Percentiles rank a stretch among this genome's conserved stretches.
Evolutionary conservation across 202 grass and related monocot genomes (phyloP).

Genomic region (Schoenoplectus triqueter): DNA sequence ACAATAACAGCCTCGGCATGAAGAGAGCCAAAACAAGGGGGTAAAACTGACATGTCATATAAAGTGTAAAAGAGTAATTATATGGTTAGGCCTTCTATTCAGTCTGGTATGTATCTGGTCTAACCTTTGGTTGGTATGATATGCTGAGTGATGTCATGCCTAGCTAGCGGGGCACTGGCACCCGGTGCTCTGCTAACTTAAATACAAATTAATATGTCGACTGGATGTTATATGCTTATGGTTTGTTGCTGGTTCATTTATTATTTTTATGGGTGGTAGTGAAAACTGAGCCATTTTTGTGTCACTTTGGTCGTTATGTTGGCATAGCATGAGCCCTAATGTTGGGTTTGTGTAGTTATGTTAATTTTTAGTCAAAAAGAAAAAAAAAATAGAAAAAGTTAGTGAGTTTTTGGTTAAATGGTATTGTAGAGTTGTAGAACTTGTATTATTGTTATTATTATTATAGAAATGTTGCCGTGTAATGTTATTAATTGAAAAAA

Average conservation of each 20-base stretch:
- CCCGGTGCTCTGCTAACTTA: constrained; percentile 29
- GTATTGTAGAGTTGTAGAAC: constrained; percentile 21
- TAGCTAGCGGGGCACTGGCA: constrained; percentile 21
- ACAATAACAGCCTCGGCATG: constrained; percentile 92
- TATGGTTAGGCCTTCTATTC: constrained; percentile 38
- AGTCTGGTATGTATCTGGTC: constrained; percentile 30
- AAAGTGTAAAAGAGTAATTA: constrained; percentile 33
- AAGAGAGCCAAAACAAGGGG: constrained; percentile 99
- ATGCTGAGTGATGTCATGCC: constrained; percentile 40
- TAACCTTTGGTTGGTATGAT: constrained; percentile 41
- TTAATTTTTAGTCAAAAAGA: constrained; percentile 32
- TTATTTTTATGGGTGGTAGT: constrained; percentile 37
- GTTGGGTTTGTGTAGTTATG: constrained; percentile 30
- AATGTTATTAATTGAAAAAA: constrained; percentile 25
- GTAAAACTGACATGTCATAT: constrained; percentile 39
- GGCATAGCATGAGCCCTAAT: background rate
- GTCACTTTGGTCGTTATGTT: constrained; percentile 33
- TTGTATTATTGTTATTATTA: constrained; percentile 18
- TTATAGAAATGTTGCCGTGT: constrained; percentile 23
- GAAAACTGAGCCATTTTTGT: constrained; percentile 36
- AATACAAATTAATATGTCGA: constrained; percentile 36
- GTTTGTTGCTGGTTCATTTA: constrained; percentile 34
- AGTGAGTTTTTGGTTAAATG: constrained; percentile 27
- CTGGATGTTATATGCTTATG: constrained; percentile 33
- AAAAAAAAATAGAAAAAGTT: constrained; percentile 21